Conservation (phyloP, 2,329 filamentous ascomycete species). For the Colletotrichum coccodes region DNA sequence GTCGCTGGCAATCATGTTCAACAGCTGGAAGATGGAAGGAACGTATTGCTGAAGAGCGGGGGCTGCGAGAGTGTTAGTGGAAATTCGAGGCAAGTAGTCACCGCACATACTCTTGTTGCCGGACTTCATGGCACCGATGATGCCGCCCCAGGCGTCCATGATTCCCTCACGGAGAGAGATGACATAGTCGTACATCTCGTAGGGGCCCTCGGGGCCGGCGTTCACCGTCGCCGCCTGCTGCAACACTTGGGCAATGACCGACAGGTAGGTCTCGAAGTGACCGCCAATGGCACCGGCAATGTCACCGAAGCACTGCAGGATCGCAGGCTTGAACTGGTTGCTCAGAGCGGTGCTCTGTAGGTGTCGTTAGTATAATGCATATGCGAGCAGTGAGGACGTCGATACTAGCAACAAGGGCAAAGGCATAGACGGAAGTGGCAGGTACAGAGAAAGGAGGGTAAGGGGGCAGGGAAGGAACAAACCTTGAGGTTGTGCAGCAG, state of each 20-base stretch:
- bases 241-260: constrained; percentile 91
- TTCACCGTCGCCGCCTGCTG: constrained; percentile 91
- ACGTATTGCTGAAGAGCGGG: constrained; percentile 80
- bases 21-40: constrained; percentile 85
- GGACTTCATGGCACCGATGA: constrained; percentile 92
- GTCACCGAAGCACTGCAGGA: constrained; percentile 97
- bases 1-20: constrained; percentile 83
- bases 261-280: constrained; percentile 91
- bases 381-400: background rate
- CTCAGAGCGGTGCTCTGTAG: constrained; percentile 81
- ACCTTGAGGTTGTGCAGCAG: constrained; percentile 90
- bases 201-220: constrained; percentile 81
- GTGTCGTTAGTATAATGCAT: constrained; percentile 43
- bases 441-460: constrained; percentile 16
- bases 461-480: constrained; percentile 44
- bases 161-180: constrained; percentile 95
- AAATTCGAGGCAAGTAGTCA: background rate
- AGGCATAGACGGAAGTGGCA: constrained; percentile 27
- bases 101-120: constrained; percentile 75
- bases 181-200: constrained; percentile 97
- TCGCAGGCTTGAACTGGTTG: constrained; percentile 98
- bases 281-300: constrained; percentile 94
- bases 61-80: constrained; percentile 59
- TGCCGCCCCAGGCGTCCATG: constrained; percentile 98
- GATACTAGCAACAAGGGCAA: constrained; percentile 10